These are phyloP conservation scores for Aspergillus flavus DNA, from an alignment of 2,329 filamentous ascomycete genomes.

Conservation along the genomic window DNA sequence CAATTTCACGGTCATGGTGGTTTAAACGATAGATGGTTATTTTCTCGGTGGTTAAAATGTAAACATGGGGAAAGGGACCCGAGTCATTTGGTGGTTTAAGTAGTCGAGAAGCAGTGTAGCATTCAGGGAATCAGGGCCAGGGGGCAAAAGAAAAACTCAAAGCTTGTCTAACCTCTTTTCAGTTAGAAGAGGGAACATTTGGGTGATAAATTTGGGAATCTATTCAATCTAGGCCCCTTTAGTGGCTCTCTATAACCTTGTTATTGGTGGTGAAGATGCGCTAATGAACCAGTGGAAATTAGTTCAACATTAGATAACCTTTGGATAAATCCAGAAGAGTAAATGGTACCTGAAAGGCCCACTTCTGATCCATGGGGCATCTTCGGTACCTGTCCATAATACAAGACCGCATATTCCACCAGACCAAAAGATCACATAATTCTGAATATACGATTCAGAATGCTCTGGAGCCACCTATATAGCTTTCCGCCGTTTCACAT, in stretches of 20 bases:
- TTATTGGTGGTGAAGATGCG: neutral
- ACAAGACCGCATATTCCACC: too few species aligned
- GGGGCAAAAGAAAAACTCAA: neutral
- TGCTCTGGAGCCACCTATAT: too few species aligned
- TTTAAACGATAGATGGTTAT: neutral
- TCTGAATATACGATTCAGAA: too few species aligned
- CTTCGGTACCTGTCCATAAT: neutral
- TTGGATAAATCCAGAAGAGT: neutral
- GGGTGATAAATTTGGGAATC: neutral
- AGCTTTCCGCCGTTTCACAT: too few species aligned
- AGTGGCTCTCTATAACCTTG: neutral
- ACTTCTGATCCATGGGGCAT: neutral
- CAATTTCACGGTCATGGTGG: constrained; percentile 17
- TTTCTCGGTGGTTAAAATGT: neutral
- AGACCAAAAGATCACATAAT: too few species aligned
- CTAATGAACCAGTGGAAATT: neutral
- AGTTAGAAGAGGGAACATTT: neutral
- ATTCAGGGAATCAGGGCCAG: neutral
- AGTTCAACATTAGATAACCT: neutral
- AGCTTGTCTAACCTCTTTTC: neutral
- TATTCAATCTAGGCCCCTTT: neutral
- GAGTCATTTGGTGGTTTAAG: neutral
- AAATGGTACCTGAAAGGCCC: neutral
- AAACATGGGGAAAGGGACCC: neutral
- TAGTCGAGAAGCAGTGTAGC: neutral